A percentile compares a stretch with the other conserved stretches of the same genome.
phyloP scores from a whole-genome alignment of 2,329 filamentous ascomycete genomes.

The Cladosporium sp. region DNA sequence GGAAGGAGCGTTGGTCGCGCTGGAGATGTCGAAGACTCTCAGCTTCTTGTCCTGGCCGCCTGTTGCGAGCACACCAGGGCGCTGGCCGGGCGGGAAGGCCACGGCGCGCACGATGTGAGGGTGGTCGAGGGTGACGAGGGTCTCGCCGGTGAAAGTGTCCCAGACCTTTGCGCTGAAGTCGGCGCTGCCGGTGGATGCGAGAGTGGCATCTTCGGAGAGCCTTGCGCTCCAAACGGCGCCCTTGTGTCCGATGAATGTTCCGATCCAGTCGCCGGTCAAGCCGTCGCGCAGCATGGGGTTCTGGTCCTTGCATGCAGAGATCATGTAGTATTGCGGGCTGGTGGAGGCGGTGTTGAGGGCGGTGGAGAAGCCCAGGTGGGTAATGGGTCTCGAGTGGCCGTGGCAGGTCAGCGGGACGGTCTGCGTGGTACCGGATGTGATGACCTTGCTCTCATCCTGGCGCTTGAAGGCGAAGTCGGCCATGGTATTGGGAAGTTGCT shows the following conservation, averaged over 20 bases:
- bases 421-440: conserved; percentile 43
- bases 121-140: conserved; percentile 82
- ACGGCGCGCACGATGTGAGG: conserved; percentile 93
- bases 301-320: conserved; percentile 81
- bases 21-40: conserved; percentile 83
- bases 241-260: conserved; percentile 97
- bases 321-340: conserved; percentile 69
- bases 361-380: conserved; percentile 86
- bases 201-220: conserved; percentile 80
- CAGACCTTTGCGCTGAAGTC: conserved; percentile 93
- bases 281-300: conserved; percentile 98
- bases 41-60: conserved; percentile 96
- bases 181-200: conserved; percentile 89
- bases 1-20: conserved; percentile 33
- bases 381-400: conserved; percentile 88
- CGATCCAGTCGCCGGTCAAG: conserved; percentile 95
- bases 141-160: conserved; percentile 93
- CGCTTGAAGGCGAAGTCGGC: conserved; percentile 38
- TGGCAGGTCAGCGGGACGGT: conserved; percentile 92
- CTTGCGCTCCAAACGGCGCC: conserved; percentile 96
- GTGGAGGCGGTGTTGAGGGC: conserved; percentile 51
- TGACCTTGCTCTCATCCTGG: conserved; percentile 35
- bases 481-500: conserved; percentile 23
- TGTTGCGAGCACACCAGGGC: conserved; percentile 76
- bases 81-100: conserved; percentile 69